Conservation (phyloP, 164 flowering plant genomes). For the Aristolochia contorta region DNA sequence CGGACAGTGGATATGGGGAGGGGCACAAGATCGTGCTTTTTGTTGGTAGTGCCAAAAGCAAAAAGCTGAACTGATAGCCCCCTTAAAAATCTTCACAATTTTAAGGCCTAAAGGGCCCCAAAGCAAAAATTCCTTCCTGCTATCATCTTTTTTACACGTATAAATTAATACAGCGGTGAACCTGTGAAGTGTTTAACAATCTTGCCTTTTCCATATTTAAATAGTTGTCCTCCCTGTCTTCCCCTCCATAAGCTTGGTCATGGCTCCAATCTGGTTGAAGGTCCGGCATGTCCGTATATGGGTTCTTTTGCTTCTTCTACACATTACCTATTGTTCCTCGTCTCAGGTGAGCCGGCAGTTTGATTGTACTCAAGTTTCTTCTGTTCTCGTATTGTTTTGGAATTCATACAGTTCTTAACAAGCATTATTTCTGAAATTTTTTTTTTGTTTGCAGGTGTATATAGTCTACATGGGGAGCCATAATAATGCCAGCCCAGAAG, state of each 20-base stretch:
- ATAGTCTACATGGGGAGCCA: slow-evolving; percentile 72
- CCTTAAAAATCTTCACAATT: not conserved
- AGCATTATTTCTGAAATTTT: not conserved
- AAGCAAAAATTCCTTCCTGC: not conserved
- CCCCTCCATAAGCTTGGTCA: not conserved
- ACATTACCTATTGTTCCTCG: slow-evolving; percentile 4
- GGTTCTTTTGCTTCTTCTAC: slow-evolving; percentile 4
- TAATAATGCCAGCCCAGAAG: slow-evolving; percentile 31
- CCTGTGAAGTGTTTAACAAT: not conserved
- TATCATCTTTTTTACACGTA: slow-evolving; percentile 1
- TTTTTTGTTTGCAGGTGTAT: slow-evolving; percentile 37
- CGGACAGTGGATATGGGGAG: not conserved
- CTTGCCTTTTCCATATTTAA: not conserved
- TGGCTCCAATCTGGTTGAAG: slow-evolving; percentile 2
- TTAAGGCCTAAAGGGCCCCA: not conserved
- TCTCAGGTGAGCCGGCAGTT: slow-evolving; percentile 11
- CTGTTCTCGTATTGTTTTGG: not conserved
- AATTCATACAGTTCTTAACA: not conserved
- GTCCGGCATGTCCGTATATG: not conserved
- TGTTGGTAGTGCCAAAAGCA: not conserved
- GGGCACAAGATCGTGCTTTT: not conserved
- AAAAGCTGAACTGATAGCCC: not conserved
- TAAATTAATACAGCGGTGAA: not conserved
- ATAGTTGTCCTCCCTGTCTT: not conserved
- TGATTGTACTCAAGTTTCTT: not conserved